Conservation (phyloP, 2,329 filamentous ascomycete genomes). For the Pyrenophora tritici-repentis region DNA sequence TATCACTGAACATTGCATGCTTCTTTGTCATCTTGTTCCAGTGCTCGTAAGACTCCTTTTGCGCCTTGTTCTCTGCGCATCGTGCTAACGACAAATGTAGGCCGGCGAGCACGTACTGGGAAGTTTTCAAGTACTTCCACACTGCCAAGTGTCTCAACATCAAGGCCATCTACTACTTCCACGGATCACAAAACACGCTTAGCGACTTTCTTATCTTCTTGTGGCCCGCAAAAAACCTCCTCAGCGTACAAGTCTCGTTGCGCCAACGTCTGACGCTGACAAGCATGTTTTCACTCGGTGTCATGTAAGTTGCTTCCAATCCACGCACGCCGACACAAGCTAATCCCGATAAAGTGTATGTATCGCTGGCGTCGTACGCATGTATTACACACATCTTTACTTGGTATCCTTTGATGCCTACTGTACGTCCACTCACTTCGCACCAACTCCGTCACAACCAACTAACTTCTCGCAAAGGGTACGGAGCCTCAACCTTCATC, state of each 20-base stretch:
- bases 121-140: slow-evolving; percentile 30
- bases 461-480: slow-evolving; percentile 15
- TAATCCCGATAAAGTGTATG: slow-evolving; percentile 38
- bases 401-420: slow-evolving; percentile 34
- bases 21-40: slow-evolving; percentile 38
- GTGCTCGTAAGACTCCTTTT: slow-evolving; percentile 28
- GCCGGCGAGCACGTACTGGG: slow-evolving; percentile 30
- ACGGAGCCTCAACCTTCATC: slow-evolving; percentile 34
- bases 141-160: slow-evolving; percentile 31
- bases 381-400: slow-evolving; percentile 37
- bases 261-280: slow-evolving; percentile 37
- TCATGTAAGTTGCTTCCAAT: slow-evolving; percentile 22
- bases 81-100: slow-evolving; percentile 8
- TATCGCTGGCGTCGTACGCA: slow-evolving; percentile 35
- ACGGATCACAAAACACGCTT: slow-evolving; percentile 29
- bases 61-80: not conserved
- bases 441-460: not conserved
- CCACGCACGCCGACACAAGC: slow-evolving; percentile 8
- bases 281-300: slow-evolving; percentile 38
- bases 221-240: slow-evolving; percentile 38
- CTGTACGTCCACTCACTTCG: slow-evolving; percentile 21
- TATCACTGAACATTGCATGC: slow-evolving; percentile 22
- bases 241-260: slow-evolving; percentile 31
- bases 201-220: slow-evolving; percentile 43
- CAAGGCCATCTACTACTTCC: slow-evolving; percentile 31